Evolutionary conservation across 2,329 filamentous ascomycete species (phyloP).

Genomic region (Raffaelea ambrosiae): DNA sequence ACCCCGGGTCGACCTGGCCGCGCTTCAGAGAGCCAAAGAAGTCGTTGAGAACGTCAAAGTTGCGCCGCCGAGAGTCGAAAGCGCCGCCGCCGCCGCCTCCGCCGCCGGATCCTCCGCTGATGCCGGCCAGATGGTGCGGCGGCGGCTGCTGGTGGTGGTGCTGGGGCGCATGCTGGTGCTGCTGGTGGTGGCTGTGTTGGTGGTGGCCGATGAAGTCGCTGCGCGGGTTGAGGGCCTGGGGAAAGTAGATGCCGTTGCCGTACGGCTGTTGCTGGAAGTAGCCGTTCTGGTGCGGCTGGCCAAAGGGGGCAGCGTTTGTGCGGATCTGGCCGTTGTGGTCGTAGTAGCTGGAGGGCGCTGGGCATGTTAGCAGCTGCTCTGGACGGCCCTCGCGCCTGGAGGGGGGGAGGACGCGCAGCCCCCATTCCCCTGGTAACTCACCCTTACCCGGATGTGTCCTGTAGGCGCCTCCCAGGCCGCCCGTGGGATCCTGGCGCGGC

Average conservation of each 20-base stretch:
- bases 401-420: too few relatives aligned
- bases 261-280: slow-evolving; percentile 51
- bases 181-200: slow-evolving; percentile 33
- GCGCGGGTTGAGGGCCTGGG: slow-evolving; percentile 46
- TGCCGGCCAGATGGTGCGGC: slow-evolving; percentile 7
- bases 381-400: too few relatives aligned
- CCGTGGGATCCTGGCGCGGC: slow-evolving; percentile 40
- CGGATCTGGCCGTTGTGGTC: slow-evolving; percentile 58
- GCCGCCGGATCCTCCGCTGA: neutral
- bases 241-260: slow-evolving; percentile 67
- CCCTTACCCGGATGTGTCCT: slow-evolving; percentile 44
- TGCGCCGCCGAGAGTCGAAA: slow-evolving; percentile 70
- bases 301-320: slow-evolving; percentile 43
- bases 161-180: slow-evolving; percentile 3
- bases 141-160: neutral
- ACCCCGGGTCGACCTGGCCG: slow-evolving; percentile 77
- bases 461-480: slow-evolving; percentile 41
- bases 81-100: slow-evolving; percentile 20
- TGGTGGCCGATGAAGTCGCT: slow-evolving; percentile 47
- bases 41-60: slow-evolving; percentile 82
- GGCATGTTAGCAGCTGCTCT: slow-evolving; percentile 6
- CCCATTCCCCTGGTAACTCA: slow-evolving; percentile 23
- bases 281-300: slow-evolving; percentile 45
- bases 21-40: slow-evolving; percentile 92
- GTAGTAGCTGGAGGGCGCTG: slow-evolving; percentile 52